A percentile compares a stretch with the other conserved stretches of the same genome.
These are phyloP conservation scores for Beauveria varroae DNA, from an alignment of 2,329 filamentous ascomycete genomes.

Conservation along the genomic window DNA sequence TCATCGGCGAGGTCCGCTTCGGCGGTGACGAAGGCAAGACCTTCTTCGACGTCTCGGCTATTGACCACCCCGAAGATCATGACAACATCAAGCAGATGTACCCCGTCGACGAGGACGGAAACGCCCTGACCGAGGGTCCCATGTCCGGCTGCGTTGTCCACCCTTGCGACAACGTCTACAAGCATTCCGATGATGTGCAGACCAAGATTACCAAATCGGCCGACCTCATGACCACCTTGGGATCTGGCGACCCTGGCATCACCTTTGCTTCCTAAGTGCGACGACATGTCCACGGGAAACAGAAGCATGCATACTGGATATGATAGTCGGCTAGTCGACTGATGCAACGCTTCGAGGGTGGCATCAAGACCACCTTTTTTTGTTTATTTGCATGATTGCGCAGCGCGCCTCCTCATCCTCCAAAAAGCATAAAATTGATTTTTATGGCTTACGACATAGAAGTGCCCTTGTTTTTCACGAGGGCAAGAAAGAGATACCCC, in stretches of 20 bases:
- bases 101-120: conserved; percentile 27
- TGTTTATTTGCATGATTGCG: background rate
- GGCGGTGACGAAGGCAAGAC: conserved; percentile 40
- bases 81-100: conserved; percentile 48
- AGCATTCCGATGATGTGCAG: conserved; percentile 44
- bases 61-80: conserved; percentile 43
- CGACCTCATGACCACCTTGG: conserved; percentile 45
- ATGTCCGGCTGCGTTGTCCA: conserved; percentile 44
- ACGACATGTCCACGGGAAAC: background rate
- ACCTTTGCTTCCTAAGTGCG: conserved; percentile 13
- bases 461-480: background rate
- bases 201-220: conserved; percentile 43
- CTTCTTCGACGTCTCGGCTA: conserved; percentile 54
- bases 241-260: conserved; percentile 24
- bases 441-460: conserved; percentile 9
- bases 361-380: background rate
- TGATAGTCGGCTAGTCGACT: conserved; percentile 11
- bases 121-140: conserved; percentile 14
- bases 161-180: conserved; percentile 49
- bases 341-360: background rate
- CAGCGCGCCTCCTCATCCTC: background rate
- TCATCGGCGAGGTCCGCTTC: conserved; percentile 46
- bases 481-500: conserved; percentile 11
- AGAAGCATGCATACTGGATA: background rate
- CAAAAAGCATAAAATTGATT: conserved; percentile 8